These are phyloP conservation scores for Letharia lupina DNA, from an alignment of 495 filamentous ascomycete genomes.

Conservation along the genomic window DNA sequence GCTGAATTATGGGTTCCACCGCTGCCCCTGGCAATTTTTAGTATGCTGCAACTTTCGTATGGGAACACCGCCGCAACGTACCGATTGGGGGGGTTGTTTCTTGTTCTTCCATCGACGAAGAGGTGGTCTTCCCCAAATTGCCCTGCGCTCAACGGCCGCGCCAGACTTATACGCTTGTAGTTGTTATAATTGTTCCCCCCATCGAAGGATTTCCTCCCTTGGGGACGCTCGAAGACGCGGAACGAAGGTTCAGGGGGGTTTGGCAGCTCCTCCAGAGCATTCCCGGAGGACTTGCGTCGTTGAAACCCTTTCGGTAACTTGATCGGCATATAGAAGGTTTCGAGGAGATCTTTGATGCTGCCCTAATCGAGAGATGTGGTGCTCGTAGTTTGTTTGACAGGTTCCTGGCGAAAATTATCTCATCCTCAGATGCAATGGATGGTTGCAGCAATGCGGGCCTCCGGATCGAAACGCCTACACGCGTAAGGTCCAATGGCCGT, in stretches of 20 bases:
- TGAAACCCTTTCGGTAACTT: slow-evolving; percentile 58
- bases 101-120: slow-evolving; percentile 32
- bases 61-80: slow-evolving; percentile 30
- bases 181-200: slow-evolving; percentile 38
- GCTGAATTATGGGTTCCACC: slow-evolving; percentile 58
- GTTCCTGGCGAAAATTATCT: neutral
- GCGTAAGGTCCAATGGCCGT: neutral
- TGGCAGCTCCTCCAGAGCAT: slow-evolving; percentile 50
- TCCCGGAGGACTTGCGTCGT: slow-evolving; percentile 60
- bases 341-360: neutral
- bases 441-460: slow-evolving; percentile 1
- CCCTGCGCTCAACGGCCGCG: slow-evolving; percentile 37
- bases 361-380: slow-evolving; percentile 4
- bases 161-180: slow-evolving; percentile 36
- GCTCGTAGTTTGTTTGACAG: neutral
- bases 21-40: slow-evolving; percentile 43
- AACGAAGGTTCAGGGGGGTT: slow-evolving; percentile 45
- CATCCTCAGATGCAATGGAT: neutral
- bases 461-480: neutral
- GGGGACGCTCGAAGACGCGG: slow-evolving; percentile 51
- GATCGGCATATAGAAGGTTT: slow-evolving; percentile 51
- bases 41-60: slow-evolving; percentile 27
- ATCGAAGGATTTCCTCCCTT: slow-evolving; percentile 42
- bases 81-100: slow-evolving; percentile 33
- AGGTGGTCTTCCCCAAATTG: slow-evolving; percentile 46